These are phyloP conservation scores for Trichoderma koningiopsis DNA, from an alignment of 2,329 filamentous ascomycete genomes.

Conservation along the genomic window DNA sequence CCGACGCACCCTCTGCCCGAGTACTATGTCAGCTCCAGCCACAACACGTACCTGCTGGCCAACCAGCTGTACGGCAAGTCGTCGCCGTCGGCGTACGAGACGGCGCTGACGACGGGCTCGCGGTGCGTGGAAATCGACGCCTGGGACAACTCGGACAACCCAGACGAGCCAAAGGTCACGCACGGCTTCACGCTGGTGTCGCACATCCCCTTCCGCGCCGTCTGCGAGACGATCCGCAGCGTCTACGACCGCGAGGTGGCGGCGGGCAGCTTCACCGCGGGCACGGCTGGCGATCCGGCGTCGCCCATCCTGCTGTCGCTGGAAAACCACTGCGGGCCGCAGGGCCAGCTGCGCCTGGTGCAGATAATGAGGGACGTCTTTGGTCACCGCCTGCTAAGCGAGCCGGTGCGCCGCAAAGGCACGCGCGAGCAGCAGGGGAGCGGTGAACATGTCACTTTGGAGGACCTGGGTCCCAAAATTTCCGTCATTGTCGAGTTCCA, in stretches of 20 bases:
- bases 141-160: conserved; percentile 65
- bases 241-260: conserved; percentile 61
- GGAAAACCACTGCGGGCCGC: conserved; percentile 65
- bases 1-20: conserved; percentile 63
- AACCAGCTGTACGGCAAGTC: conserved; percentile 69
- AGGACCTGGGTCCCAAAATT: conserved; percentile 63
- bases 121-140: conserved; percentile 74
- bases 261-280: conserved; percentile 34
- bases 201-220: conserved; percentile 63
- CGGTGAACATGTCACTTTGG: conserved; percentile 58
- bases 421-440: conserved; percentile 55
- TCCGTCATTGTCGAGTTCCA: conserved; percentile 70
- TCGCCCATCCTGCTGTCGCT: conserved; percentile 66
- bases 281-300: conserved; percentile 43
- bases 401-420: conserved; percentile 58
- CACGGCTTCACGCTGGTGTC: conserved; percentile 71
- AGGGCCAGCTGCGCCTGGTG: conserved; percentile 63
- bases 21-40: conserved; percentile 72
- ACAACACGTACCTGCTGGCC: conserved; percentile 72
- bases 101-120: conserved; percentile 62
- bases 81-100: conserved; percentile 64
- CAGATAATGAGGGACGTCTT: conserved; percentile 67
- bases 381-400: conserved; percentile 60
- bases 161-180: conserved; percentile 68
- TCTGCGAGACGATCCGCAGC: conserved; percentile 67